Evolutionary conservation across 2,329 filamentous ascomycete genomes (phyloP), one percentile per base, ranked within the genome.

Genomic region (Aspergillus udagawae): DNA sequence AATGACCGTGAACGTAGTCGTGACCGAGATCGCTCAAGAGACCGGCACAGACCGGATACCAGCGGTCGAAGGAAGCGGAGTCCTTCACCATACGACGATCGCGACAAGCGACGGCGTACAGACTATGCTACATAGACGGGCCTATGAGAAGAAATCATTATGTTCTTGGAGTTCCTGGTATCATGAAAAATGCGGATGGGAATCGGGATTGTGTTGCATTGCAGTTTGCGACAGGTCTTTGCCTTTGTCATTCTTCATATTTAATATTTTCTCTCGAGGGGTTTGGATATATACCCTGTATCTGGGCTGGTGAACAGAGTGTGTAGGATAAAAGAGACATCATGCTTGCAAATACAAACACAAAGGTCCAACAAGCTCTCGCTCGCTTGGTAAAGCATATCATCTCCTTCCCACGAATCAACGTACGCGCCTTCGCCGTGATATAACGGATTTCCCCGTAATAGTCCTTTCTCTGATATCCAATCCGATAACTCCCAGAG

Each of bases 31-130:
- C 73, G 75, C 17, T 69, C 67, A 21, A 60, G 63, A 47, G 80
- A 83, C 62, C 78, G 81, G 21, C 76, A 86, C 65, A 79, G 83
- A 38, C 66, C 63, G 45, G 70, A 70, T 49, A 60, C 66, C 53
- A 65, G 68, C 57, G 65, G 56, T 59, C 67, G 67, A 44, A 71
- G 71, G 59, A 77, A 76, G 65, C 72, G 75, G 51, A 77, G 75
- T 52, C 73, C 71, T 23, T 77, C 75, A 6, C 75, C 75, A 4
- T 74, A 76, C 57, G 68, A 71, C 7, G 73, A 75, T 51, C 69
- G 74, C 12, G 75, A 77, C 56, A 77, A 77, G 60, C 71, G 75
- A 52, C 70, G 75, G 50, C 71, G 75, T 23, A 68, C 72, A 52
- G 70, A 69, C 32, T 64, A 63, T 53, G 60, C 59, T 63, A 64